These are phyloP conservation scores for Colletotrichum spaethianum DNA, from an alignment of 2,329 filamentous ascomycete genomes.

Conservation along the genomic window DNA sequence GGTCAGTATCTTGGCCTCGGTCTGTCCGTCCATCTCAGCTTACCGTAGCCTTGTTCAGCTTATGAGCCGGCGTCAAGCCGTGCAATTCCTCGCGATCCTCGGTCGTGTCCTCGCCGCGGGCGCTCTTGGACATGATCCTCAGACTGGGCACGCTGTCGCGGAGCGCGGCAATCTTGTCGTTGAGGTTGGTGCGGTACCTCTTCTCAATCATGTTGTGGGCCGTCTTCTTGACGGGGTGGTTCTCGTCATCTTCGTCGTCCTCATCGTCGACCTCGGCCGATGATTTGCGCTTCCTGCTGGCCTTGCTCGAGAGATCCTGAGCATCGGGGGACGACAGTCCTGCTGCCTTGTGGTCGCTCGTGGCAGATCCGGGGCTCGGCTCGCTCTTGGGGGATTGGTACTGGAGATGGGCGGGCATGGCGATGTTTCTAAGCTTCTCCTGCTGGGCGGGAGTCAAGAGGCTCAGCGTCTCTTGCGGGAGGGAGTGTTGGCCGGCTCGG, in stretches of 20 bases:
- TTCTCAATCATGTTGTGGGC: slow-evolving; percentile 99
- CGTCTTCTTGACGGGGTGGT: slow-evolving; percentile 82
- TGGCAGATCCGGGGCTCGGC: slow-evolving; percentile 70
- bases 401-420: slow-evolving; percentile 74
- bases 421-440: slow-evolving; percentile 73
- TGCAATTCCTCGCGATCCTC: slow-evolving; percentile 86
- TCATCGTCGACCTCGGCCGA: slow-evolving; percentile 72
- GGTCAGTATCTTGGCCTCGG: not conserved
- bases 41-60: slow-evolving; percentile 97
- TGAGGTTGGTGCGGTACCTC: slow-evolving; percentile 94
- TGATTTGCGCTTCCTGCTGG: slow-evolving; percentile 78
- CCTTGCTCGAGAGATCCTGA: slow-evolving; percentile 55
- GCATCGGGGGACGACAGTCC: slow-evolving; percentile 73
- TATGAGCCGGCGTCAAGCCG: slow-evolving; percentile 88
- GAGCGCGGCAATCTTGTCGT: slow-evolving; percentile 95
- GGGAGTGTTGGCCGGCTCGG: slow-evolving; percentile 41
- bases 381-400: slow-evolving; percentile 72
- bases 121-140: slow-evolving; percentile 84
- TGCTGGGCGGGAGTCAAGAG: slow-evolving; percentile 70
- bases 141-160: slow-evolving; percentile 93
- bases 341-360: slow-evolving; percentile 61
- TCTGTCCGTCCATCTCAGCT: slow-evolving; percentile 15
- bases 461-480: slow-evolving; percentile 42
- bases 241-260: slow-evolving; percentile 71
- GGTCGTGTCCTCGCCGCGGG: slow-evolving; percentile 76